Conservation (phyloP, 768 basidiomycete species). For the Lactarius trivialis region DNA sequence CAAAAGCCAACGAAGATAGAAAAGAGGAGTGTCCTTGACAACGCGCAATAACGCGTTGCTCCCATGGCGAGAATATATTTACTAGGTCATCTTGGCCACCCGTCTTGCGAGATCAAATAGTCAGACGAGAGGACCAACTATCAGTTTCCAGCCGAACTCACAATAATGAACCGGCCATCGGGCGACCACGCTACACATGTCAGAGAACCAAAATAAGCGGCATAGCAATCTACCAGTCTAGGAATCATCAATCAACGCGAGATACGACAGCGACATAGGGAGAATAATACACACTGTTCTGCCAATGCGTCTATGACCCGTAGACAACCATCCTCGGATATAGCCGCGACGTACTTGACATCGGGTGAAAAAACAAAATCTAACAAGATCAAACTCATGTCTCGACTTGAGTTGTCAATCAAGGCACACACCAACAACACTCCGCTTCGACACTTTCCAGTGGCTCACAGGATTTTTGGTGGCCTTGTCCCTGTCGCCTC, state of each 20-base stretch:
- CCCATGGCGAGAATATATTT: slow-evolving; percentile 92
- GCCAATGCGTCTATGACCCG: slow-evolving; percentile 83
- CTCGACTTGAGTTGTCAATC: background rate
- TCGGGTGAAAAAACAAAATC: slow-evolving; percentile 94
- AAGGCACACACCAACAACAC: slow-evolving; percentile 56
- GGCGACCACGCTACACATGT: slow-evolving; percentile 94
- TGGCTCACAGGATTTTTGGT: slow-evolving; percentile 87
- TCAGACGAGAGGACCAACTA: background rate
- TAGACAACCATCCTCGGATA: slow-evolving; percentile 88
- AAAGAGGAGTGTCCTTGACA: slow-evolving; percentile 98
- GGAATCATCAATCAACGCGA: background rate
- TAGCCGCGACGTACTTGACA: slow-evolving; percentile 81
- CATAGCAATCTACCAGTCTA: slow-evolving; percentile 89
- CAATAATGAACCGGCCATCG: slow-evolving; percentile 88
- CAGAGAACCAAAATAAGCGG: slow-evolving; percentile 90
- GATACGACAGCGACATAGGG: background rate
- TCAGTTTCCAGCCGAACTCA: slow-evolving; percentile 27
- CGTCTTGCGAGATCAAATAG: slow-evolving; percentile 42
- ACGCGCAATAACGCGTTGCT: slow-evolving; percentile 87
- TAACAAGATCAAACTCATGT: slow-evolving; percentile 28
- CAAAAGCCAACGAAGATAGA: slow-evolving; percentile 84
- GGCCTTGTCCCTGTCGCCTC: slow-evolving; percentile 53
- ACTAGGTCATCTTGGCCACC: slow-evolving; percentile 96
- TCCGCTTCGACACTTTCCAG: slow-evolving; percentile 70
- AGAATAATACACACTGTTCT: slow-evolving; percentile 56